These are phyloP conservation scores for Gamarada debralockiae DNA, from an alignment of 495 filamentous ascomycete species.

Conservation along the genomic window DNA sequence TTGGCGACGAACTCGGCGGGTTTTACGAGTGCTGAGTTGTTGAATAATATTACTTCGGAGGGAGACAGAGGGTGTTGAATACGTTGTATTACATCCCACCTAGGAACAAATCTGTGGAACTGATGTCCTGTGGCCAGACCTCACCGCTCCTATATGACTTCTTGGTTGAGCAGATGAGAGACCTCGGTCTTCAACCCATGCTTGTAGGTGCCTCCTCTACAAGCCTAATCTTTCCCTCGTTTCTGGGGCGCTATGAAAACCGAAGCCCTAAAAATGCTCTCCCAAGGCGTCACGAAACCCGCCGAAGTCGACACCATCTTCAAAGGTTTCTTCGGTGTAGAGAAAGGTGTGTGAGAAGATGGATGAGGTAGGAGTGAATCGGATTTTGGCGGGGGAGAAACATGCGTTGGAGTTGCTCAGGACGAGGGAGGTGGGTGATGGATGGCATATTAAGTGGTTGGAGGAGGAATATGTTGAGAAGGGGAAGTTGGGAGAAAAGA, in stretches of 20 bases:
- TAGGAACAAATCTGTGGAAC: conserved; percentile 39
- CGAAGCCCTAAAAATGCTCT: conserved; percentile 45
- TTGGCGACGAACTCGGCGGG: conserved; percentile 48
- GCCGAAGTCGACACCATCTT: conserved; percentile 45
- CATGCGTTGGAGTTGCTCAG: conserved; percentile 41
- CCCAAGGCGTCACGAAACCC: conserved; percentile 44
- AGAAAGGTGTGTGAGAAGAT: conserved; percentile 7
- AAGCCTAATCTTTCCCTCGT: conserved; percentile 55
- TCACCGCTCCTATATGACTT: conserved; percentile 36
- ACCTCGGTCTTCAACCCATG: conserved; percentile 40
- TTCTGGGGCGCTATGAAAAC: conserved; percentile 57
- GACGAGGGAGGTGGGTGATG: conserved; percentile 34
- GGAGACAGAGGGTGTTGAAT: conserved; percentile 38
- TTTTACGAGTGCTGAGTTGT: conserved; percentile 43
- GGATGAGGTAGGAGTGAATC: conserved; percentile 46
- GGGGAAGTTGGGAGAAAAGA: conserved; percentile 29
- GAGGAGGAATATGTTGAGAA: conserved; percentile 36
- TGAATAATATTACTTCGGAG: conserved; percentile 33
- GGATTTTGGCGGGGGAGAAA: conserved; percentile 38
- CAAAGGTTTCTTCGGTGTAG: conserved; percentile 28
- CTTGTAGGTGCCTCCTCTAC: conserved; percentile 43
- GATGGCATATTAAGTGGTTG: conserved; percentile 36
- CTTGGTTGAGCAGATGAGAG: conserved; percentile 35
- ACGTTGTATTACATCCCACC: conserved; percentile 51
- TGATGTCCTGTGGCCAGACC: conserved; percentile 53